Percentiles rank a stretch among this genome's conserved stretches.
These are phyloP conservation scores for Botrytis pseudocinerea DNA, from an alignment of 2,329 filamentous ascomycete genomes.

Conservation along the genomic window DNA sequence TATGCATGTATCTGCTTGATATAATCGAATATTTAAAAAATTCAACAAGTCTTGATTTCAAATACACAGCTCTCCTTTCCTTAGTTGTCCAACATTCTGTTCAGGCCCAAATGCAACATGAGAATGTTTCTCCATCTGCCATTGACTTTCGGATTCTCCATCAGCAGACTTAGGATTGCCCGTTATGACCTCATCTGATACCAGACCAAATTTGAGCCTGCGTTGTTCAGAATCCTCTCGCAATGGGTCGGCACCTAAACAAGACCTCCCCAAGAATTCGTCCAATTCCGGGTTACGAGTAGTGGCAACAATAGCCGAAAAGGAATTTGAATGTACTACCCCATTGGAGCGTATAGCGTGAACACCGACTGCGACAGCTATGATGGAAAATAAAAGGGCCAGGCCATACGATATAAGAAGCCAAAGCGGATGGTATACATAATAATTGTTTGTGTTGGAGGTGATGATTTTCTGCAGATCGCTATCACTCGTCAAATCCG, in stretches of 20 bases:
- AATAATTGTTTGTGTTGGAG: conserved; percentile 22
- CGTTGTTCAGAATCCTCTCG: neutral
- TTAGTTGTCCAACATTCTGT: neutral
- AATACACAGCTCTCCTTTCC: neutral
- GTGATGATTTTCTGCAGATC: neutral
- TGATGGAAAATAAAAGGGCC: conserved; percentile 16
- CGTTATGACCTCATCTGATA: neutral
- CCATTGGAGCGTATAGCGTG: conserved; percentile 26
- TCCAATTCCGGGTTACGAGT: conserved; percentile 27
- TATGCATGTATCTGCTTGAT: neutral
- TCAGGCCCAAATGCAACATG: conserved; percentile 14
- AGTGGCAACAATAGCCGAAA: conserved; percentile 29
- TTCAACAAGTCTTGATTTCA: neutral
- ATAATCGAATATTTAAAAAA: neutral
- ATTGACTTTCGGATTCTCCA: neutral
- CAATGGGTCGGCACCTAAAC: conserved; percentile 16
- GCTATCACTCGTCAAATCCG: conserved; percentile 10
- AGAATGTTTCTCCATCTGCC: neutral
- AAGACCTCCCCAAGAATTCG: conserved; percentile 5
- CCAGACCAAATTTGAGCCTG: conserved; percentile 1
- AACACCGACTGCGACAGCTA: conserved; percentile 18
- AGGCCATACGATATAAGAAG: conserved; percentile 22
- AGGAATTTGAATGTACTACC: conserved; percentile 26
- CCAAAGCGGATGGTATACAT: conserved; percentile 20
- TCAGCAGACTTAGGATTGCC: neutral